phyloP scores from a whole-genome alignment of 1,284 basidiomycete species.

The Austroboletus novae-zelandiae region DNA sequence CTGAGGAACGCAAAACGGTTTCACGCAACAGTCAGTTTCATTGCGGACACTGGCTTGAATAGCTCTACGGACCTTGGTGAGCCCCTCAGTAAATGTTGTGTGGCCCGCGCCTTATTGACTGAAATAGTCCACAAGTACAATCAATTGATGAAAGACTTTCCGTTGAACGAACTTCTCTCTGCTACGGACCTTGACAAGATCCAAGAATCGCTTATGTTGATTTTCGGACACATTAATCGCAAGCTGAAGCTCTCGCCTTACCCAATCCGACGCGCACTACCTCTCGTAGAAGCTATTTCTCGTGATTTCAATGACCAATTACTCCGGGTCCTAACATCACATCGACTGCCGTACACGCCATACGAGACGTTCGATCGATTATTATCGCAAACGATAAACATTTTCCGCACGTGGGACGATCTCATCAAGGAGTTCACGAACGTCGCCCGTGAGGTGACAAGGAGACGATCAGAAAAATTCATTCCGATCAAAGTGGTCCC shows the following conservation, averaged over 20 bases:
- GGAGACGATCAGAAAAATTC: constrained; percentile 91
- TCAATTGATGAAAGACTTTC: constrained; percentile 98
- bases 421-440: constrained; percentile 98
- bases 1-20: constrained; percentile 96
- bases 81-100: constrained; percentile 22
- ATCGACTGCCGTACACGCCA: constrained; percentile 90
- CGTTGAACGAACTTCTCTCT: constrained; percentile 92
- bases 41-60: constrained; percentile 95
- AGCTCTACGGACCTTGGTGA: constrained; percentile 84
- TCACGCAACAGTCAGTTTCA: constrained; percentile 96
- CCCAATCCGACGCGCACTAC: constrained; percentile 91
- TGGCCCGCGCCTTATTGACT: constrained; percentile 26
- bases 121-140: constrained; percentile 94
- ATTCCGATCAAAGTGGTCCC: constrained; percentile 96
- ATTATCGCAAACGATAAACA: constrained; percentile 72
- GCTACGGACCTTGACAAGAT: constrained; percentile 96
- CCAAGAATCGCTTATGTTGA: constrained; percentile 81
- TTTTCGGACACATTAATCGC: constrained; percentile 94
- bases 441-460: constrained; percentile 91
- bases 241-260: constrained; percentile 96
- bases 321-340: constrained; percentile 85
- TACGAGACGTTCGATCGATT: constrained; percentile 92
- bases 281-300: constrained; percentile 97
- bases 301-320: constrained; percentile 96
- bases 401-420: constrained; percentile 96